Base-by-base conservation (phyloP, 768 basidiomycete species). In the Tulasnella sp. region DNA sequence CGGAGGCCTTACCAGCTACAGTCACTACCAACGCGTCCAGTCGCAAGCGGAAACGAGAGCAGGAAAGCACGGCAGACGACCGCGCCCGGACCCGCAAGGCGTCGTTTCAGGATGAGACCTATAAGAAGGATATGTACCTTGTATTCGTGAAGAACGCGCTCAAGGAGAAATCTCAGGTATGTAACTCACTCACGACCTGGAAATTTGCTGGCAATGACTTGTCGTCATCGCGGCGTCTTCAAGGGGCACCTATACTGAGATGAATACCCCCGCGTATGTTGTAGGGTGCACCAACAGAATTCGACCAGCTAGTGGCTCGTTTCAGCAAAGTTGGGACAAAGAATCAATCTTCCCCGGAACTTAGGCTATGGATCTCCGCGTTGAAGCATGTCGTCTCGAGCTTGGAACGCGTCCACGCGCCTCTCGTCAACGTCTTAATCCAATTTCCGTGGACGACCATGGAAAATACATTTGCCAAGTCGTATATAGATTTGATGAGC, bases 371-470 rank as follows among this genome's bases (percentile, higher is more conserved):
- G 91, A 85, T 99, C 36, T 84, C 88, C 36, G 92, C 94, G 0
- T 84, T 99, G 34, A 91, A 93, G 0, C 93, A 98, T 77, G 92
- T 94, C 73, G 93, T 98, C 70, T 95, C 94, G 32, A 87, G 92
- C 47, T 83, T 99, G 37, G 95, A 94, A 76, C 88, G 88, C 65
- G 83, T 85, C 9, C 95, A 98, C 78, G 82, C 88, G 17, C 78
- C 87, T 0, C 86, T 99, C 36, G 89, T 98, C 41, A 88, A 95
- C 74, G 93, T 95, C 16, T 87, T 98, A 72, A 84, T 98, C 52
- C 85, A 84, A 74, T 84, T 98, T 77, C 93, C 94, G 14, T 99
- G 97, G 97, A 89, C 91, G 17, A 91, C 88, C n/a, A 87, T 94
- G 80, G 95, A 96, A 77, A 86, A 86, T 37, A 81, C 83, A 39